Conservation (phyloP, 2,329 filamentous ascomycete genomes). For the Neoascochyta sp. region DNA sequence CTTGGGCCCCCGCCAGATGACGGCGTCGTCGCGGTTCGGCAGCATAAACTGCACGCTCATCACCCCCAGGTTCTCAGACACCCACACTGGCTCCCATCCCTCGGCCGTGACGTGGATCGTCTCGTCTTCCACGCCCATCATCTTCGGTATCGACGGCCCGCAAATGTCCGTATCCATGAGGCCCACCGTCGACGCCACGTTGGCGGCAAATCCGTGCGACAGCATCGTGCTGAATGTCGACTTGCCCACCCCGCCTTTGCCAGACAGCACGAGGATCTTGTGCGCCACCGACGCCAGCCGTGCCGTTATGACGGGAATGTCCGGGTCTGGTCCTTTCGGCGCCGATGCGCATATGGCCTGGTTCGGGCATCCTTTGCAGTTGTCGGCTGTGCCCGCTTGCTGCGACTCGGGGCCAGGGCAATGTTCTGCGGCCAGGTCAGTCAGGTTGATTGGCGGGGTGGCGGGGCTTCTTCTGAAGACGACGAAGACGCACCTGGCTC, state of each 20-base stretch:
- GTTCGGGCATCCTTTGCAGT: constrained; percentile 93
- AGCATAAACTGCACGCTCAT: constrained; percentile 99
- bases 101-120: constrained; percentile 85
- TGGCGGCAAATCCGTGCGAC: constrained; percentile 81
- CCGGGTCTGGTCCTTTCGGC: constrained; percentile 91
- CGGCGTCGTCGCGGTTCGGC: constrained; percentile 85
- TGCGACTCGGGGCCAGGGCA: constrained; percentile 87
- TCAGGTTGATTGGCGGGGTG: constrained; percentile 35
- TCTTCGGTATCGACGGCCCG: constrained; percentile 93
- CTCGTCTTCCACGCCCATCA: constrained; percentile 95
- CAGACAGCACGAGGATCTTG: constrained; percentile 88
- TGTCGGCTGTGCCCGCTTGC: constrained; percentile 64
- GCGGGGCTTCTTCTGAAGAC: too few relatives aligned
- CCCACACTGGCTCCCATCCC: constrained; percentile 95
- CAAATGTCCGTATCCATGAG: constrained; percentile 99
- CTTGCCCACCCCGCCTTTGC: constrained; percentile 96
- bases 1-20: constrained; percentile 97
- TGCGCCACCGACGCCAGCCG: constrained; percentile 79
- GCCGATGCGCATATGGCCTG: constrained; percentile 91
- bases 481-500: constrained; percentile 64
- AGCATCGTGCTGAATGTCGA: constrained; percentile 88
- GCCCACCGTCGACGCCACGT: constrained; percentile 74
- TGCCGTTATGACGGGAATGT: constrained; percentile 81
- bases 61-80: constrained; percentile 85
- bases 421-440: constrained; percentile 60